Evolutionary conservation across 345 rosid genomes (phyloP).

Genomic region (Gossypium anomalum): DNA sequence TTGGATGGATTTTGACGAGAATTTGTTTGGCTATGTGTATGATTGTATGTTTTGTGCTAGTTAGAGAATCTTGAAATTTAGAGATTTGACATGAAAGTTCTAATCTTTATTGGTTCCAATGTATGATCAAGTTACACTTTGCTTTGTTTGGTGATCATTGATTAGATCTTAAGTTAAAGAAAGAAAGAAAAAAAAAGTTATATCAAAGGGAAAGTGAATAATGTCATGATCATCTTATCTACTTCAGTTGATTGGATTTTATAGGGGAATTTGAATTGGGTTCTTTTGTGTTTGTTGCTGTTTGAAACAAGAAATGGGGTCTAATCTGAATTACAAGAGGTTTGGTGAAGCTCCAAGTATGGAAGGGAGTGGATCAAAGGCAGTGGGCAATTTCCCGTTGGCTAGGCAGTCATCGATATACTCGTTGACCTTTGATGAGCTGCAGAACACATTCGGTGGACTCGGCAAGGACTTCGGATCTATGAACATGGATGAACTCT

Average conservation of each 20-base stretch:
- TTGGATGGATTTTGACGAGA: constrained; percentile 14
- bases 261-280: constrained; percentile 13
- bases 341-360: constrained; percentile 36
- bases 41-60: constrained; percentile 14
- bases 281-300: constrained; percentile 13
- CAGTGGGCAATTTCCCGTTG: constrained; percentile 40
- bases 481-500: constrained; percentile 94
- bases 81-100: neutral
- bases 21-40: constrained; percentile 12
- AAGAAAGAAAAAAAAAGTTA: neutral
- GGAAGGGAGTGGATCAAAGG: constrained; percentile 36
- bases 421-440: constrained; percentile 80
- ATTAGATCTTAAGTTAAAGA: constrained; percentile 19
- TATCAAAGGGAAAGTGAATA: constrained; percentile 3
- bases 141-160: constrained; percentile 17
- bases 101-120: neutral
- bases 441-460: constrained; percentile 72
- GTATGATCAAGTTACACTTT: constrained; percentile 12
- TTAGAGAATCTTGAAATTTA: constrained; percentile 13
- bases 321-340: constrained; percentile 67
- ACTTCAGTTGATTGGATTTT: constrained; percentile 18
- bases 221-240: constrained; percentile 14
- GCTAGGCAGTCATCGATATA: constrained; percentile 71
- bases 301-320: constrained; percentile 42
- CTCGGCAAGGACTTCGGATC: constrained; percentile 88